Conservation (phyloP, 2,329 filamentous ascomycete genomes). For the Epichloe coenophiala region DNA sequence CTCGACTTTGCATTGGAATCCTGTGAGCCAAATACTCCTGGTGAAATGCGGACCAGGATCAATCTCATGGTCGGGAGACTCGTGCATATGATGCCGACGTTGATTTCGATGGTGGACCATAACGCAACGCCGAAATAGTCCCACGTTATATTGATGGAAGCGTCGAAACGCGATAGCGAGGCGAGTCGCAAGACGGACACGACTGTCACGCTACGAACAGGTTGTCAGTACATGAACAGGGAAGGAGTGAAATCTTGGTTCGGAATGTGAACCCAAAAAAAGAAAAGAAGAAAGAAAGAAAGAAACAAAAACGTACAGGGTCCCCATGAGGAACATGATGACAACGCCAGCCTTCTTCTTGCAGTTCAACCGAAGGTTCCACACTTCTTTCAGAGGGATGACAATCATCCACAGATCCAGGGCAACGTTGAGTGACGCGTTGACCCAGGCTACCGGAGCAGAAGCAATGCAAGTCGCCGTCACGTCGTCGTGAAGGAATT, state of each 20-base stretch:
- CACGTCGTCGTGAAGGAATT: conserved; percentile 28
- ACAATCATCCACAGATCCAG: conserved; percentile 35
- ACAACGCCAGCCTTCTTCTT: conserved; percentile 31
- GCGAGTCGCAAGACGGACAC: conserved; percentile 17
- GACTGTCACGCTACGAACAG: conserved; percentile 12
- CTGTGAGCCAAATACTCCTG: conserved; percentile 1
- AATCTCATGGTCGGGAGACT: conserved; percentile 17
- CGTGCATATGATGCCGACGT: conserved; percentile 18
- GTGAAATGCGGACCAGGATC: conserved; percentile 7
- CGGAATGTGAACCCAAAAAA: background rate
- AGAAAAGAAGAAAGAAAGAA: background rate
- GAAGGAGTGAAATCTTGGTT: background rate
- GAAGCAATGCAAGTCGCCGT: conserved; percentile 32
- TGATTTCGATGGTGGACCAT: conserved; percentile 20
- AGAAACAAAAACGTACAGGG: conserved; percentile 16
- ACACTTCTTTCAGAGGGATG: conserved; percentile 29
- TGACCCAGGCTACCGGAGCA: conserved; percentile 32
- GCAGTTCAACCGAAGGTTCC: conserved; percentile 23
- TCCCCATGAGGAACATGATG: conserved; percentile 32
- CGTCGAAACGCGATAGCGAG: conserved; percentile 12
- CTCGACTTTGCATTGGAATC: background rate
- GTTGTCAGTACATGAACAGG: background rate
- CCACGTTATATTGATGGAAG: conserved; percentile 15
- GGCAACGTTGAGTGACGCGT: conserved; percentile 33
- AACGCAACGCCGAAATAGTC: conserved; percentile 9